Evolutionary conservation across 78 protist genomes (phyloP), one percentile per base, ranked within the genome.

Genomic region (Capsaspora owczarzaki): DNA sequence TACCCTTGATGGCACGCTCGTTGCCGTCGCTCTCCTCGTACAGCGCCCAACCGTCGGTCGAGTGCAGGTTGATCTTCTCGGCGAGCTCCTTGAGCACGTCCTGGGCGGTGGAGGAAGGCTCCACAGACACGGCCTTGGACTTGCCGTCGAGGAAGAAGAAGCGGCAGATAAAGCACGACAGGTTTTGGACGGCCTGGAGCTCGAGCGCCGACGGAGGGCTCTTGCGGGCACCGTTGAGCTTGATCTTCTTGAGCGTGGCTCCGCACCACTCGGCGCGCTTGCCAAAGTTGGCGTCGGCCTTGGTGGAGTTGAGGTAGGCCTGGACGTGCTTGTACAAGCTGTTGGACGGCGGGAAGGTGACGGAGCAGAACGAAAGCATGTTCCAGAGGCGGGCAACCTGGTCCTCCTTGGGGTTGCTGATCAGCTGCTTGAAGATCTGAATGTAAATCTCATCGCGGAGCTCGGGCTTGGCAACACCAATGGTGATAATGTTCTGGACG

Each of bases 381-480:
- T 41, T 23, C 61, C 78, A 47, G 44, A 35, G 63, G 49, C 78
- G 78, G 23, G n/a, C 20, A 12, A 2, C 51, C 12, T 43, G 63
- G 63, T 74, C 78, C 2, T 12, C 29, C 35, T 49, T 31, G 27
- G 74, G 79, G 82, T 83, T 83, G 33, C 12, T 8, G 47, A 0
- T 61, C 23, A 61, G 23, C 81, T 83, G 87, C 22, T 60, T 49
- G 38, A 83, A 44, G 60, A 76, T 10, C 68, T 83, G 87, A 37
- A 51, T 42, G 66, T 66, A 83, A 27, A 83, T 41, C 53, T 83
- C 87, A 53, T 83, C 87, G 46, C 87, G 74, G 40, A 83, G 75
- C 43, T 75, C 83, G 40, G 75, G 68, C 29, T 16, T 44, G 12
- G 20, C 56, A 14, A 74, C 12, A 35, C 80, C 56, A 35, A 8